A percentile compares a stretch with the other conserved stretches of the same genome.
Conservation (phyloP, 1,139 yeast genomes). For the Sugiyamaella paludigena region DNA sequence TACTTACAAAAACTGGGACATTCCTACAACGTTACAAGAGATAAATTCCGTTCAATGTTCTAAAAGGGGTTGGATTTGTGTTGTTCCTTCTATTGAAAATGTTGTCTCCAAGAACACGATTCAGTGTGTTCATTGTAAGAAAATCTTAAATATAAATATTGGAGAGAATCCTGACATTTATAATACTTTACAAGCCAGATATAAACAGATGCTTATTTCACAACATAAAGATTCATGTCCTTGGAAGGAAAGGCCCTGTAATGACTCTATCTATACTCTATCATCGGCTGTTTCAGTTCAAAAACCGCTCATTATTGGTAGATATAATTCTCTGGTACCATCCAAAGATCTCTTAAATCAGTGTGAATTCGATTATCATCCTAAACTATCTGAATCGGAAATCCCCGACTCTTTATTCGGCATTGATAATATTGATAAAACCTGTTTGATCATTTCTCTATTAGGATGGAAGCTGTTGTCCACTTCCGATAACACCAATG, state of each 20-base stretch:
- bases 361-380: constrained; percentile 3
- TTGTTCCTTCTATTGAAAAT: constrained; percentile 6
- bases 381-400: constrained; percentile 3
- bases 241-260: constrained; percentile 20
- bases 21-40: constrained; percentile 17
- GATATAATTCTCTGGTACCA: constrained; percentile 8
- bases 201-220: constrained; percentile 13
- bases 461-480: constrained; percentile 20
- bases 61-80: constrained; percentile 23
- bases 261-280: constrained; percentile 17
- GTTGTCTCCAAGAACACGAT: constrained; percentile 17
- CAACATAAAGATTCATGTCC: constrained; percentile 21
- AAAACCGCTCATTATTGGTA: constrained; percentile 12
- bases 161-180: constrained; percentile 19
- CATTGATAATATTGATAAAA: constrained; percentile 1
- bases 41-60: constrained; percentile 23
- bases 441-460: constrained; percentile 14
- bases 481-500: not conserved
- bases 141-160: constrained; percentile 18
- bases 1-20: constrained; percentile 21
- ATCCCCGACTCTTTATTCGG: constrained; percentile 6
- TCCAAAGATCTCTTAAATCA: not conserved
- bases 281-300: constrained; percentile 13
- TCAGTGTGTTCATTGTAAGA: constrained; percentile 23
- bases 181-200: constrained; percentile 13